A percentile compares a stretch with the other conserved stretches of the same genome.
Conservation (phyloP, 1,284 basidiomycete species). For the Pseudozyma thailandica region DNA sequence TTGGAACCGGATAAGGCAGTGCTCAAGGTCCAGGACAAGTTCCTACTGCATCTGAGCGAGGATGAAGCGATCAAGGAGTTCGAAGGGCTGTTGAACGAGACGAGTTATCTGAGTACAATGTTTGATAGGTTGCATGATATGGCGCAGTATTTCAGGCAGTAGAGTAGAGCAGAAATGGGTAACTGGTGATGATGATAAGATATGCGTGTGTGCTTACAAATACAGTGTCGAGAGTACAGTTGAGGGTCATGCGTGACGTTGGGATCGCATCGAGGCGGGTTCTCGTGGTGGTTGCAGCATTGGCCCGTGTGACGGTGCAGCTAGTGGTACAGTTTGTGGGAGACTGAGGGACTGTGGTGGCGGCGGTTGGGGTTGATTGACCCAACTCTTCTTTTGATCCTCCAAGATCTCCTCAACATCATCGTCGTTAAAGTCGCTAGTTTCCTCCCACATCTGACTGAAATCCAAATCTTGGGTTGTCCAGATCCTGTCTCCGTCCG, state of each 20-base stretch:
- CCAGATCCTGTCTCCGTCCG: slow-evolving; percentile 31
- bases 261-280: slow-evolving; percentile 32
- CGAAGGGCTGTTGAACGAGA: slow-evolving; percentile 91
- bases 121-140: slow-evolving; percentile 71
- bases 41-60: slow-evolving; percentile 82
- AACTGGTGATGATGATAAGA: neutral
- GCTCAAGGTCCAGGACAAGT: slow-evolving; percentile 89
- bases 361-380: slow-evolving; percentile 10
- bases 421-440: slow-evolving; percentile 48
- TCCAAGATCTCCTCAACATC: slow-evolving; percentile 31
- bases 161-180: slow-evolving; percentile 3
- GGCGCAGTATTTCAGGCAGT: slow-evolving; percentile 65
- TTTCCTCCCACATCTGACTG: slow-evolving; percentile 46
- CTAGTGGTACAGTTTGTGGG: neutral
- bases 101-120: slow-evolving; percentile 90
- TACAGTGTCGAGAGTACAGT: slow-evolving; percentile 8
- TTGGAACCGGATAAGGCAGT: slow-evolving; percentile 75
- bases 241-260: neutral
- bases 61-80: slow-evolving; percentile 89
- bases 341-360: neutral
- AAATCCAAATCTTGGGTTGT: slow-evolving; percentile 44
- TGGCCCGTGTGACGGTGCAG: slow-evolving; percentile 1
- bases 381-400: slow-evolving; percentile 18
- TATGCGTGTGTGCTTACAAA: slow-evolving; percentile 15
- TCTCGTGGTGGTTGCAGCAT: slow-evolving; percentile 13